Evolutionary conservation across 179 eudicot species (phyloP).

Genomic region (Beta lomatogona): DNA sequence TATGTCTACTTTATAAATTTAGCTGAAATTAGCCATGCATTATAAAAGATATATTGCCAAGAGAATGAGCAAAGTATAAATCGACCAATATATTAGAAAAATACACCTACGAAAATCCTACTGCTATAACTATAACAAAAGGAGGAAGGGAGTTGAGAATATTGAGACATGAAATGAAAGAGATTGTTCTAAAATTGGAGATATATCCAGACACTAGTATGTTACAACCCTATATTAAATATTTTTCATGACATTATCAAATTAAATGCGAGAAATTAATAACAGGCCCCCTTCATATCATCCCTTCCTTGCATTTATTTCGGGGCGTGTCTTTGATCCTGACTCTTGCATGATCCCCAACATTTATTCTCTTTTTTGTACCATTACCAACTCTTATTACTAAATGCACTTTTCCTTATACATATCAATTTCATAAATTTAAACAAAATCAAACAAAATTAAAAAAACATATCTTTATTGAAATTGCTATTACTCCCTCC

Average conservation of each 20-base stretch:
- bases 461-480: too few species aligned
- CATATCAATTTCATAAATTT: background rate
- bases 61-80: too few species aligned
- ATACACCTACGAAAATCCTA: background rate
- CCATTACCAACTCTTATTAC: conserved; percentile 10
- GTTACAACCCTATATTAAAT: background rate
- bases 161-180: conserved; percentile 16
- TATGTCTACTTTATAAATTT: too few species aligned
- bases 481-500: too few species aligned
- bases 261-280: background rate
- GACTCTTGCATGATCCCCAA: conserved; percentile 43
- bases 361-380: conserved; percentile 25
- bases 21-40: too few species aligned
- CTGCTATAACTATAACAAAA: background rate
- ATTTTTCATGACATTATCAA: background rate
- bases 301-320: conserved; percentile 33
- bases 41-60: too few species aligned
- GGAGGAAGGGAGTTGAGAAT: background rate
- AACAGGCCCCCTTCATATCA: background rate
- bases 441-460: too few species aligned
- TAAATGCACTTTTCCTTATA: background rate
- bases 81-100: too few species aligned
- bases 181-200: conserved; percentile 10
- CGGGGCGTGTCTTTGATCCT: conserved; percentile 35
- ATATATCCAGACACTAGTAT: background rate